Percentiles rank a stretch among this genome's conserved stretches.
phyloP scores from a whole-genome alignment of 768 basidiomycete species.

The Collybia sordida region DNA sequence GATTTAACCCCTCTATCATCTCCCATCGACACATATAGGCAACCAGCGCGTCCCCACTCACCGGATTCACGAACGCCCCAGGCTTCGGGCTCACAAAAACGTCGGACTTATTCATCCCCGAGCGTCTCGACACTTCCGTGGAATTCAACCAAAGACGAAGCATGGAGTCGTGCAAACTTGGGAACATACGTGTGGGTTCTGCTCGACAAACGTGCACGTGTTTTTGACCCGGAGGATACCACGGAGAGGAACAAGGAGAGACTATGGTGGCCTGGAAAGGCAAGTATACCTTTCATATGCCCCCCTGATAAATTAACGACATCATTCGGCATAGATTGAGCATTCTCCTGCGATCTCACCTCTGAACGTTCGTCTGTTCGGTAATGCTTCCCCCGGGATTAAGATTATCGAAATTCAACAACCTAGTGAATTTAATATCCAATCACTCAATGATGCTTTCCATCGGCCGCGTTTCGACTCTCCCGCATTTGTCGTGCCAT shows the following conservation, averaged over 20 bases:
- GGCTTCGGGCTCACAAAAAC: not conserved
- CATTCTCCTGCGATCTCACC: constrained; percentile 13
- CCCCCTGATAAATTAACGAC: constrained; percentile 1
- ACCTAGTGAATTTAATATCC: constrained; percentile 40
- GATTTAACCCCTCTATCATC: constrained; percentile 17
- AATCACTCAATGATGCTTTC: constrained; percentile 26
- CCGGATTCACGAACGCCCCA: constrained; percentile 4
- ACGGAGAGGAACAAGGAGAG: constrained; percentile 21
- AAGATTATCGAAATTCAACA: constrained; percentile 29
- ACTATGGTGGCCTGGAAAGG: constrained; percentile 77
- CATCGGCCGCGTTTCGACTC: constrained; percentile 43
- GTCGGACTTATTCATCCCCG: not conserved
- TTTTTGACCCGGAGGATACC: constrained; percentile 29
- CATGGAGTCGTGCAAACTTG: constrained; percentile 25
- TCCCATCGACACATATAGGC: constrained; percentile 6
- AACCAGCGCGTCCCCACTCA: not conserved
- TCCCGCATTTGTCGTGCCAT: constrained; percentile 28
- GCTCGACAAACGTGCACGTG: constrained; percentile 37
- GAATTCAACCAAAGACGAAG: not conserved
- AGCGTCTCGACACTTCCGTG: constrained; percentile 1
- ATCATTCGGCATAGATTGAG: constrained; percentile 15
- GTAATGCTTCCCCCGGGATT: constrained; percentile 18
- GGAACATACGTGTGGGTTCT: constrained; percentile 54
- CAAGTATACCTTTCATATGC: constrained; percentile 27
- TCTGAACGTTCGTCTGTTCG: constrained; percentile 26